phyloP scores from a whole-genome alignment of 1,284 basidiomycete species.

The Malassezia sympodialis region DNA sequence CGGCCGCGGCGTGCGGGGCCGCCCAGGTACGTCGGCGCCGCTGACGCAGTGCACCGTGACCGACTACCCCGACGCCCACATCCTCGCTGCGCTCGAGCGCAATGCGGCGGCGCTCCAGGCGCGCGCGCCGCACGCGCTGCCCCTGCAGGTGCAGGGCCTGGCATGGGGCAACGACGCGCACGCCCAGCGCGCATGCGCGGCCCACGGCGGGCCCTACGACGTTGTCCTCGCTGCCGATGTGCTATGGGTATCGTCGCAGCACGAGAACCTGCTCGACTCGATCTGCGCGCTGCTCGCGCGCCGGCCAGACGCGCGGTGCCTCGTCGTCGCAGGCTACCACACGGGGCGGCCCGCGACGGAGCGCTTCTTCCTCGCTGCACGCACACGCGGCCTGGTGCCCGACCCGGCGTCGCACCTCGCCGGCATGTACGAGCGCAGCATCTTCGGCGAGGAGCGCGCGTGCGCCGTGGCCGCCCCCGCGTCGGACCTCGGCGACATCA shows the following conservation, averaged over 20 bases:
- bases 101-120: constrained; percentile 5
- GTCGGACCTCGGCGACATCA: constrained; percentile 37
- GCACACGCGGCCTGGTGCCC: constrained; percentile 18
- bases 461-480: constrained; percentile 20
- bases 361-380: constrained; percentile 24
- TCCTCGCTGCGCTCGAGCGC: constrained; percentile 4
- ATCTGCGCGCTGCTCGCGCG: constrained; percentile 26
- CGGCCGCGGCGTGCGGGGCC: constrained; percentile 23
- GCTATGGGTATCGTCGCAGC: constrained; percentile 43
- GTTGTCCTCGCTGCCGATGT: constrained; percentile 35
- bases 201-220: constrained; percentile 20
- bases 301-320: constrained; percentile 17
- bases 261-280: constrained; percentile 29
- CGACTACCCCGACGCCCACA: constrained; percentile 19
- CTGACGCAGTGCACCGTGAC: constrained; percentile 12
- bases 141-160: constrained; percentile 7
- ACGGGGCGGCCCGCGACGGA: constrained; percentile 35
- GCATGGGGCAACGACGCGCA: constrained; percentile 14
- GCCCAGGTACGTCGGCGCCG: not conserved
- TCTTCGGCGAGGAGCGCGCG: constrained; percentile 20
- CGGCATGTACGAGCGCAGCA: constrained; percentile 28
- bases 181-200: not conserved
- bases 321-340: constrained; percentile 39
- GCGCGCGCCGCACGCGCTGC: not conserved
- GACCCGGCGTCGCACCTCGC: constrained; percentile 22